These are phyloP conservation scores for Scalesia atractyloides DNA, from an alignment of 129 eudicot species.

Conservation along the genomic window DNA sequence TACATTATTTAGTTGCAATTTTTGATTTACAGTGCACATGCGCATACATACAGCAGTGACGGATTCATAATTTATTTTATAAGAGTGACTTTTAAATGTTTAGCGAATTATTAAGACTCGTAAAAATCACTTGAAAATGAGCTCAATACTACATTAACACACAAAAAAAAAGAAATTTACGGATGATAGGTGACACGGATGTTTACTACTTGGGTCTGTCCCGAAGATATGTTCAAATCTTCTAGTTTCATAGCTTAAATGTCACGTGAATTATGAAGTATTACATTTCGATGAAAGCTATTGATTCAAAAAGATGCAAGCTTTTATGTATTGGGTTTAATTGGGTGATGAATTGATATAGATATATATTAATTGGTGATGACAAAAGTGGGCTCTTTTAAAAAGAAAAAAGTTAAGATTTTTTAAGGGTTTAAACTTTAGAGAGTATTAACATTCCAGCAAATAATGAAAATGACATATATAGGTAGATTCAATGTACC, in stretches of 20 bases:
- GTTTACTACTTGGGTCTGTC: slow-evolving; percentile 4
- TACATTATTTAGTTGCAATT: no score
- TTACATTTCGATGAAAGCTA: neutral
- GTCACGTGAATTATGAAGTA: neutral
- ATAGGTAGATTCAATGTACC: slow-evolving; percentile 18
- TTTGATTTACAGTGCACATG: no score
- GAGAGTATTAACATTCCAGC: slow-evolving; percentile 17
- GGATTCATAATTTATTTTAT: no score
- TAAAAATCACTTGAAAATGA: no score
- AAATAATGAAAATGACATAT: slow-evolving; percentile 30
- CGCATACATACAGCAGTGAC: no score
- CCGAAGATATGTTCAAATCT: neutral
- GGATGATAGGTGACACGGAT: neutral
- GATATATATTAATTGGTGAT: slow-evolving; percentile 13
- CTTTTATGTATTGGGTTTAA: neutral
- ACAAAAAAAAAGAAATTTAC: neutral
- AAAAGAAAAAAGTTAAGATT: neutral
- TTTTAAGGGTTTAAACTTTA: neutral
- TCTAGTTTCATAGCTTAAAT: neutral
- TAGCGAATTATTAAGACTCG: no score
- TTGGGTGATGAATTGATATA: slow-evolving; percentile 16
- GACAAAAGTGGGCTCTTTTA: slow-evolving; percentile 26
- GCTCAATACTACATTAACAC: neutral
- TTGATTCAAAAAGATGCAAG: slow-evolving; percentile 1
- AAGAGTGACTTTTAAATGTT: no score